Evolutionary conservation across 140 eudicot genomes (phyloP), one percentile per base, ranked within the genome.

Genomic region (Erigeron philadelphicus): DNA sequence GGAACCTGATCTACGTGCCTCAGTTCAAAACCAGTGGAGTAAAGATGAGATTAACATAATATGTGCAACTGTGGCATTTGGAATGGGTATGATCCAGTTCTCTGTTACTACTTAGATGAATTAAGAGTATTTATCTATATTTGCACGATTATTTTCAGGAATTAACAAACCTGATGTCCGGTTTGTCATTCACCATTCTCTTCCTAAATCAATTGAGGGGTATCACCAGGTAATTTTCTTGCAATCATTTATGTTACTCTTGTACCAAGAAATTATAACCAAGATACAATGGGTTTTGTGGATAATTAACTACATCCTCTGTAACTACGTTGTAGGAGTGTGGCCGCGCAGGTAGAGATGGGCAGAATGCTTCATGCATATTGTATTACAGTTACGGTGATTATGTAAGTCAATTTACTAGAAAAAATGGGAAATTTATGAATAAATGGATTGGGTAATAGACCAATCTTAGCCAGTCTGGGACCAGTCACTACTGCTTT

Each of bases 261-360:
- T 0, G 11, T 19, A 40, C 13, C 21, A 21, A 17, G 41, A 71
- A 43, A 60, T 67, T 31, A 61, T 73, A 42, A 66, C 65, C 10
- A 61, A 67, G 19, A 61, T 45, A 17, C 15, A 15, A 64, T 46
- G 19, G 60, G n/a, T 66, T 72, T 16, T 57, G 64, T 72, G 41
- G 19, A 55, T 66, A 65, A 72, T 40, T 17, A 38, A 35, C 45
- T 54, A 11, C 49, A 41, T 64, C 44, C 12, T 68, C 9, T 61
- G 13, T 15, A 38, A 47, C 65, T 16, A 53, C 76, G 42, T 42
- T 72, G 72, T 59, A 94, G 99, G 99, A 94, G 86, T 94, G 99
- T 76, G 99, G 99, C 13, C 99, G 99, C 78, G 97, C 99, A 75
- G 99, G 99, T 68, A 89, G 99, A 79, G 99, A 94, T 85, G 97